phyloP scores from a whole-genome alignment of 495 filamentous ascomycete species.

The Pseudotulostoma volvatum region DNA sequence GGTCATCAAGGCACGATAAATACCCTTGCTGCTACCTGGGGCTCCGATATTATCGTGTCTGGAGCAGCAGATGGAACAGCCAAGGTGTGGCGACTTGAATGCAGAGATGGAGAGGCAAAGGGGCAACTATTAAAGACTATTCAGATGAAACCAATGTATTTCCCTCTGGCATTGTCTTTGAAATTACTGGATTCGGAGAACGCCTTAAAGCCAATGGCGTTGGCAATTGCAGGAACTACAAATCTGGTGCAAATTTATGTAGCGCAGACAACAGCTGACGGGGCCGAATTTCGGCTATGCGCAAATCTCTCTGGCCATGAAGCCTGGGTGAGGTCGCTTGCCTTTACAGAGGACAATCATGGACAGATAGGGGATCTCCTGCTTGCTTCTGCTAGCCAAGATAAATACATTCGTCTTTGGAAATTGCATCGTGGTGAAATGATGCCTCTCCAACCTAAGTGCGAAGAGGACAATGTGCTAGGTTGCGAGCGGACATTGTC shows the following conservation, averaged over 20 bases:
- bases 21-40: slow-evolving; percentile 45
- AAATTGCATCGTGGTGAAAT: slow-evolving; percentile 53
- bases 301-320: slow-evolving; percentile 81
- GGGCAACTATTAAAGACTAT: slow-evolving; percentile 51
- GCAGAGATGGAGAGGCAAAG: slow-evolving; percentile 12
- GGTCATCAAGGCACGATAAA: slow-evolving; percentile 67
- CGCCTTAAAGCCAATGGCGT: slow-evolving; percentile 35
- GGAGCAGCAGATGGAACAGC: slow-evolving; percentile 73
- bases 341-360: slow-evolving; percentile 51
- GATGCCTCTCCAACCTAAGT: slow-evolving; percentile 14
- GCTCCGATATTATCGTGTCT: slow-evolving; percentile 42
- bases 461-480: slow-evolving; percentile 37
- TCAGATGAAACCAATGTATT: slow-evolving; percentile 54
- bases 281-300: slow-evolving; percentile 45
- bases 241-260: slow-evolving; percentile 63
- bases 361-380: slow-evolving; percentile 47
- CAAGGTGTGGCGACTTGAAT: slow-evolving; percentile 52
- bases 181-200: slow-evolving; percentile 32
- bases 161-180: slow-evolving; percentile 62
- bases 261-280: slow-evolving; percentile 18
- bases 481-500: slow-evolving; percentile 49
- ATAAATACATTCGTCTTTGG: slow-evolving; percentile 95
- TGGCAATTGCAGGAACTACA: slow-evolving; percentile 75
- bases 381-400: slow-evolving; percentile 87
- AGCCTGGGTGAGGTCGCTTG: slow-evolving; percentile 79